These are phyloP conservation scores for Stemphylium beticola DNA, from an alignment of 2,329 filamentous ascomycete genomes.

Conservation along the genomic window DNA sequence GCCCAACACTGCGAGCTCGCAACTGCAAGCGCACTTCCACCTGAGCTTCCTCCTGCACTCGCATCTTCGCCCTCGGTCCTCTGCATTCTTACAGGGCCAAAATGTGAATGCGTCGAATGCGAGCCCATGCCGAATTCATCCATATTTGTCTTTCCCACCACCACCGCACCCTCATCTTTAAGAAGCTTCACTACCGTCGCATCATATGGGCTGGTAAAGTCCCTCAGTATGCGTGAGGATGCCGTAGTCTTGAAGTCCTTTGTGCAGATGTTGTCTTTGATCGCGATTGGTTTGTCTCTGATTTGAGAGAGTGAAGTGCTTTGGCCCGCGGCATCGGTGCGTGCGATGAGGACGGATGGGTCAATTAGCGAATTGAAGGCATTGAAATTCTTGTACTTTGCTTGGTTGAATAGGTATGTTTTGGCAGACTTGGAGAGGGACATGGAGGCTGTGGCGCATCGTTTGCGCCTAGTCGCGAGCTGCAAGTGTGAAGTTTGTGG, in stretches of 20 bases:
- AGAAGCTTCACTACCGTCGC: constrained; percentile 80
- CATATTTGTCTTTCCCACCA: constrained; percentile 86
- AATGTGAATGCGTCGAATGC: constrained; percentile 72
- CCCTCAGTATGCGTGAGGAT: constrained; percentile 73
- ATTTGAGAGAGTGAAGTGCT: not conserved
- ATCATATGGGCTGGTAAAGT: constrained; percentile 77
- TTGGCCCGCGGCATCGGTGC: constrained; percentile 25
- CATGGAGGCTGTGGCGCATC: constrained; percentile 43
- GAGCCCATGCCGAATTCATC: constrained; percentile 98
- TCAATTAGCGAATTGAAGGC: constrained; percentile 44
- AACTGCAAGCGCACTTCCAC: constrained; percentile 89
- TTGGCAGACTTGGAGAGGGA: constrained; percentile 48
- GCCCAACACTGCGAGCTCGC: constrained; percentile 66
- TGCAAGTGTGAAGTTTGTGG: constrained; percentile 9
- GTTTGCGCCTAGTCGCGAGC: constrained; percentile 19
- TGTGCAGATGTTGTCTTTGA: constrained; percentile 62
- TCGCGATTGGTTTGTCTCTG: constrained; percentile 36
- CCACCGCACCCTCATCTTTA: constrained; percentile 64
- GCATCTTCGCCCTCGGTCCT: constrained; percentile 54
- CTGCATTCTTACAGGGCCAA: constrained; percentile 63
- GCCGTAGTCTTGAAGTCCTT: constrained; percentile 71
- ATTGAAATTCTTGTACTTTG: constrained; percentile 44
- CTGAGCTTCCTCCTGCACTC: constrained; percentile 69
- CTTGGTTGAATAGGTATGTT: constrained; percentile 44
- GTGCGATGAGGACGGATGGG: constrained; percentile 28